A percentile compares a stretch with the other conserved stretches of the same genome.
phyloP scores from a whole-genome alignment of 805 yeast genomes.

The Ogataea populi-albae region DNA sequence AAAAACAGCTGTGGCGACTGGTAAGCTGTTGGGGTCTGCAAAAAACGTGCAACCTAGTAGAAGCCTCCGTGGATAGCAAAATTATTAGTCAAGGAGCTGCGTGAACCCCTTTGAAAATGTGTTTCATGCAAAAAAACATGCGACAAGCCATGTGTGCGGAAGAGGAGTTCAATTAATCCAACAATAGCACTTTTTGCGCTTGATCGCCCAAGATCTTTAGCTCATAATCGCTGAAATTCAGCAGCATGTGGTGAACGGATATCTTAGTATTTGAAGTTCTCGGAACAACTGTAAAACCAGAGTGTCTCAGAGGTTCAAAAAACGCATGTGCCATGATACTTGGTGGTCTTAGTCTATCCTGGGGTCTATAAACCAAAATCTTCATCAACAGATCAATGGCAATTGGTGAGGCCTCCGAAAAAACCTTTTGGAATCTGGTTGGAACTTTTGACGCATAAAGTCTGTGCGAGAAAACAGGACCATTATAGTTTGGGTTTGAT shows the following conservation, averaged over 20 bases:
- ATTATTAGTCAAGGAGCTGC: too few relatives aligned
- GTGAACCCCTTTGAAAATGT: constrained; percentile 1
- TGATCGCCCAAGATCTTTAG: constrained; percentile 30
- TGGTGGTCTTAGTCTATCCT: constrained; percentile 72
- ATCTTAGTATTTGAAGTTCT: constrained; percentile 35
- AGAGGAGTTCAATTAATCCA: constrained; percentile 10
- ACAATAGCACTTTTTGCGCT: constrained; percentile 24
- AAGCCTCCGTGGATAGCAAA: too few relatives aligned
- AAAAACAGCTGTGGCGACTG: too few relatives aligned
- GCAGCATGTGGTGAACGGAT: constrained; percentile 42
- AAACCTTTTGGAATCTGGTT: constrained; percentile 53
- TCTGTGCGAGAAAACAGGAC: constrained; percentile 67
- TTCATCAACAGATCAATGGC: constrained; percentile 82
- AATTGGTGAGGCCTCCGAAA: constrained; percentile 75
- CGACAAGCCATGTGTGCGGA: neutral
- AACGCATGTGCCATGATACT: constrained; percentile 84
- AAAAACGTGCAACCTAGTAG: too few relatives aligned
- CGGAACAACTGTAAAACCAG: constrained; percentile 38
- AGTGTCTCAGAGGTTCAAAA: constrained; percentile 77
- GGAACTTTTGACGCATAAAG: constrained; percentile 31
- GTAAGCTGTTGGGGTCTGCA: too few relatives aligned
- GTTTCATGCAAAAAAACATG: constrained; percentile 2
- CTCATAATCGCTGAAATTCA: constrained; percentile 73
- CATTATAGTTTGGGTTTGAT: constrained; percentile 72
- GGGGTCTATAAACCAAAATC: constrained; percentile 89